Percentiles rank a stretch among this genome's conserved stretches.
phyloP scores from a whole-genome alignment of 192 early-diverging fungal species.

The Coemansia sp. region DNA sequence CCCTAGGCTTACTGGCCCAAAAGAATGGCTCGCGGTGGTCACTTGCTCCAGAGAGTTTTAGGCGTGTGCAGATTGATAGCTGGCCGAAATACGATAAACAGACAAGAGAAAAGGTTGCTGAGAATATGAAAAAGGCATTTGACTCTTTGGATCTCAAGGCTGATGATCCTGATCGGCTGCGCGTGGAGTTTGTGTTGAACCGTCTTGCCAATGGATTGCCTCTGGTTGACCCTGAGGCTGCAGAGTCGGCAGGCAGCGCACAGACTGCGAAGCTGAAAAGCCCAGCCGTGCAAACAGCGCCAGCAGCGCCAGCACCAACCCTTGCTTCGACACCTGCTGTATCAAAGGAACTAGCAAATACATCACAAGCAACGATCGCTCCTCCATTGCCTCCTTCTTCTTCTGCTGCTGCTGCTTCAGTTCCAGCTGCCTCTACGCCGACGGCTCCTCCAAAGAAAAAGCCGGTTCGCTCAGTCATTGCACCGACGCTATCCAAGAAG shows the following conservation, averaged over 20 bases:
- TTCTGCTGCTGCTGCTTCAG: no score
- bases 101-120: constrained; percentile 33
- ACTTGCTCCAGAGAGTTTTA: constrained; percentile 49
- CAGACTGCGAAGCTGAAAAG: not conserved
- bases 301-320: not conserved
- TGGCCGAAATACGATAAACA: constrained; percentile 52
- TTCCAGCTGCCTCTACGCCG: constrained; percentile 5
- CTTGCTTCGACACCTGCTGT: no score
- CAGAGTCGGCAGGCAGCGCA: no score
- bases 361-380: no score
- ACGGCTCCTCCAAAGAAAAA: constrained; percentile 28
- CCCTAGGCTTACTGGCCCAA: constrained; percentile 5
- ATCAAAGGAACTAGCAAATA: no score
- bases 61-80: constrained; percentile 50
- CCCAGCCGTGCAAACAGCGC: not conserved
- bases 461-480: constrained; percentile 23
- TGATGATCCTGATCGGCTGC: constrained; percentile 50
- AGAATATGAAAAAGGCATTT: constrained; percentile 51
- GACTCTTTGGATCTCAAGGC: constrained; percentile 46
- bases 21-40: constrained; percentile 35
- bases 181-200: constrained; percentile 6
- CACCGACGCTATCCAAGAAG: constrained; percentile 26
- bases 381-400: no score
- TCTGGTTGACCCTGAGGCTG: no score
- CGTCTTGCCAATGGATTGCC: no score